Evolutionary conservation across 2,329 filamentous ascomycete genomes (phyloP), one percentile per base, ranked within the genome.

Genomic region (Cryphonectria naterciae): DNA sequence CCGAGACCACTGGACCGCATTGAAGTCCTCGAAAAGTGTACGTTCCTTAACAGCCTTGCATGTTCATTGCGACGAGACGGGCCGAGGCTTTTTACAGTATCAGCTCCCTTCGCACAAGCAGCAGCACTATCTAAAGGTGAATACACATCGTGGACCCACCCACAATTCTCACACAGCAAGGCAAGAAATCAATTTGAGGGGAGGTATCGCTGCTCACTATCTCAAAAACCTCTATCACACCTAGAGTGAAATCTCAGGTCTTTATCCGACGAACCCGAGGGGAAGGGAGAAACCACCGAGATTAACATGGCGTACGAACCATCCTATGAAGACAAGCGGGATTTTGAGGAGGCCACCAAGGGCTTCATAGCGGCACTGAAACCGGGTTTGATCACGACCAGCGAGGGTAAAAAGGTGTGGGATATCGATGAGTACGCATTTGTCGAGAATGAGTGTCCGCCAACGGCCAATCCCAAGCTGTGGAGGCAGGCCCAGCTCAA

Each of bases 401-500:
- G 68, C 28, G 13, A 68, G 15, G 71, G 73, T 22, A 41, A 69
- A 10, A 69, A 66, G 22, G 74, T 75, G 8, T 81, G 78, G 78
- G 75, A 81, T 68, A 76, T 74, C 43, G 76, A 80, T 3, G 76
- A 72, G 3, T 81, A 78, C 70, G 68, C 74, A n/a, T 81, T 80
- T 68, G 46, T 82, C 19, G 43, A 73, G 13, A 67, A 73, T 19
- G 68, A 75, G 11, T 78, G 73, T 52, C 75, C 79, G 6, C 17
- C 69, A 0, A 80, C 77, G 0, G 79, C 76, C 8, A 76, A 81
- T 49, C 75, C 77, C 1, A 77, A 76, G 22, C 74, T 82, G 46
- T 82, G 81, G 80, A 74, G 79, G 19, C 80, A 82, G 69, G 75
- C 72, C 5, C 77, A 80, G 69, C 75, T 81, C 15, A 73, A 70